Conservation (phyloP, 2,329 filamentous ascomycete genomes). For the Aspergillus oerlinghausenensis region DNA sequence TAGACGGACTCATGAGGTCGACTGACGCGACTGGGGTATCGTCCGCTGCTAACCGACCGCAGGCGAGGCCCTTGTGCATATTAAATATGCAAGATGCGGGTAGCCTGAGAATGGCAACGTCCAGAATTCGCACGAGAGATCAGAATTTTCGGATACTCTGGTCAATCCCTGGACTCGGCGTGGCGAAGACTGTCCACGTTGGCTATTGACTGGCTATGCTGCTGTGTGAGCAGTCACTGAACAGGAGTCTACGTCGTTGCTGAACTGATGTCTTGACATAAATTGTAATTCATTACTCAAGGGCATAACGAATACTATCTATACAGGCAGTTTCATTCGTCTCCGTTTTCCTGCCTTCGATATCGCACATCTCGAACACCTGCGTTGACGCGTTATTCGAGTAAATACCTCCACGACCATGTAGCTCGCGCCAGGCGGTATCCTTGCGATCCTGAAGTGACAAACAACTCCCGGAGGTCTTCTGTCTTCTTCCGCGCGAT, state of each 20-base stretch:
- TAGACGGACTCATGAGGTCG: neutral
- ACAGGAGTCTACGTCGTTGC: no score
- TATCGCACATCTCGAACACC: neutral
- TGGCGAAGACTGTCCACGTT: no score
- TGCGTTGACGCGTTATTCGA: constrained; percentile 2
- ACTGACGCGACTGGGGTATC: neutral
- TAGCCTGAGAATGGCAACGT: neutral
- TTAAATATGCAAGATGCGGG: neutral
- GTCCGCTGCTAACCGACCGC: neutral
- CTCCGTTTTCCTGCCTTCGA: neutral
- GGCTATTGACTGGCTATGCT: no score
- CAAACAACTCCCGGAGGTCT: neutral
- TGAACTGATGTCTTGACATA: no score
- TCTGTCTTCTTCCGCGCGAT: neutral
- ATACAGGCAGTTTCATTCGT: no score
- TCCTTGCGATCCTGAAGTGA: neutral
- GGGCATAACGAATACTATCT: no score
- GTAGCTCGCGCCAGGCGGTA: neutral
- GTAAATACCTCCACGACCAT: neutral
- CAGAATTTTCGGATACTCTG: no score
- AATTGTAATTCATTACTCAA: no score
- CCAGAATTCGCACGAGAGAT: no score
- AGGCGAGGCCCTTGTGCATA: neutral
- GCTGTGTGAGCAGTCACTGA: no score
- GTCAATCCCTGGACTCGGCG: no score